Percentiles rank a stretch among this genome's conserved stretches.
These are phyloP conservation scores for Pestalotiopsis sp. DNA, from an alignment of 2,329 filamentous ascomycete species.

Conservation along the genomic window DNA sequence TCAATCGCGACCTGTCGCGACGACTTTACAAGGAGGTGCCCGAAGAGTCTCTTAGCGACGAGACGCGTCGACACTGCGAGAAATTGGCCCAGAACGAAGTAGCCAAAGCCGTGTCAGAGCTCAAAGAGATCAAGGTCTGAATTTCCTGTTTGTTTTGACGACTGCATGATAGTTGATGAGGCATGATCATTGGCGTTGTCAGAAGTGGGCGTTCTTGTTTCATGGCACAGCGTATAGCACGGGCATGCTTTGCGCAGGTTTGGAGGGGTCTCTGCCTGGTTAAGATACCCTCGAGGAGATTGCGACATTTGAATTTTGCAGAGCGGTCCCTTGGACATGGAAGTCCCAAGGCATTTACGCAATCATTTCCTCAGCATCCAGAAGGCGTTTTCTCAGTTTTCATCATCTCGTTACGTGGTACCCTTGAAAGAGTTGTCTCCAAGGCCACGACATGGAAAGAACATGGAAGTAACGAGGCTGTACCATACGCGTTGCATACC, in stretches of 20 bases:
- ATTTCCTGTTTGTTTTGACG: conserved; percentile 13
- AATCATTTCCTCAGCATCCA: background rate
- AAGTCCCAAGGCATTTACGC: background rate
- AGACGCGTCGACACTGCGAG: conserved; percentile 72
- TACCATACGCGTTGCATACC: background rate
- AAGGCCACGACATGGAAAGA: background rate
- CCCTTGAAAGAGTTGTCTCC: background rate
- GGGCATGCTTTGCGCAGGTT: conserved; percentile 21
- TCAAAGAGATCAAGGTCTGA: conserved; percentile 34
- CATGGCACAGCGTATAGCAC: conserved; percentile 19
- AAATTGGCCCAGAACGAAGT: conserved; percentile 79
- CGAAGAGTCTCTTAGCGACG: conserved; percentile 62
- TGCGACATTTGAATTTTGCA: conserved; percentile 18
- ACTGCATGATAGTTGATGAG: conserved; percentile 15
- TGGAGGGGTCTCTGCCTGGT: conserved; percentile 22
- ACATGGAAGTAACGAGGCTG: background rate
- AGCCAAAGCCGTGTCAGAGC: conserved; percentile 67
- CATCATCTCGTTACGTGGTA: background rate
- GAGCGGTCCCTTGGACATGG: conserved; percentile 12
- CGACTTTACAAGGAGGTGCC: conserved; percentile 77
- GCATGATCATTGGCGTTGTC: conserved; percentile 18
- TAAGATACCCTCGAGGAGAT: conserved; percentile 25
- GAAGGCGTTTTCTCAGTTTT: conserved; percentile 7
- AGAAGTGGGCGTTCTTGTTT: conserved; percentile 17
- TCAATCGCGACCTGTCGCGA: conserved; percentile 88